Conservation (phyloP, 2,329 filamentous ascomycete genomes). For the Xylariaceae sp. region DNA sequence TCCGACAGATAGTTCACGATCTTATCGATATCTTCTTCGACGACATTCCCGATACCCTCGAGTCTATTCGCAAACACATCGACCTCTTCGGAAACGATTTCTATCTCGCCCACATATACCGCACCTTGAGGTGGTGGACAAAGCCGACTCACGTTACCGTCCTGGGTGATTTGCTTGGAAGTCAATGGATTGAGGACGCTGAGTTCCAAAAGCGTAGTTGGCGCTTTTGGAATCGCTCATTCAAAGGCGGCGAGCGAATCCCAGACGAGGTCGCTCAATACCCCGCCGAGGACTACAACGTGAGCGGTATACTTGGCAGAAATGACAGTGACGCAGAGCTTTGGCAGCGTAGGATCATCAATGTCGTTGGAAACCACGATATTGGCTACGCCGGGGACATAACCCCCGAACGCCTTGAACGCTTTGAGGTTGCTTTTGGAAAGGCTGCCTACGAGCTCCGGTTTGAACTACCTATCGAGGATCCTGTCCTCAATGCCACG, state of each 20-base stretch:
- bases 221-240: constrained; percentile 78
- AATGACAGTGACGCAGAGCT: constrained; percentile 43
- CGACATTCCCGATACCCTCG: constrained; percentile 65
- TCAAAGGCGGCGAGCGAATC: constrained; percentile 64
- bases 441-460: constrained; percentile 86
- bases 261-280: constrained; percentile 49
- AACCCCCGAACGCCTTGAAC: constrained; percentile 65
- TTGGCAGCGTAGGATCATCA: constrained; percentile 79
- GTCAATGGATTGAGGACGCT: constrained; percentile 85
- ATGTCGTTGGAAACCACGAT: constrained; percentile 92
- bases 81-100: constrained; percentile 93
- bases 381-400: constrained; percentile 94
- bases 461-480: constrained; percentile 56
- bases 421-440: constrained; percentile 84
- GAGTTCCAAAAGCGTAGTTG: constrained; percentile 73
- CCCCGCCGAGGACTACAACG: constrained; percentile 46
- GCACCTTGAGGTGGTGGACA: constrained; percentile 78
- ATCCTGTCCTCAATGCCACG: constrained; percentile 37
- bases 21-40: constrained; percentile 58
- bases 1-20: constrained; percentile 54
- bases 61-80: constrained; percentile 70
- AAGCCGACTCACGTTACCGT: constrained; percentile 83
- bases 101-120: constrained; percentile 90
- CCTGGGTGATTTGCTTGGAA: constrained; percentile 85
- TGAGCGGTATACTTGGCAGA: constrained; percentile 47